Evolutionary conservation across 2,329 filamentous ascomycete species (phyloP), one percentile per base, ranked within the genome.

Genomic region (Trichophyton benhamiae): DNA sequence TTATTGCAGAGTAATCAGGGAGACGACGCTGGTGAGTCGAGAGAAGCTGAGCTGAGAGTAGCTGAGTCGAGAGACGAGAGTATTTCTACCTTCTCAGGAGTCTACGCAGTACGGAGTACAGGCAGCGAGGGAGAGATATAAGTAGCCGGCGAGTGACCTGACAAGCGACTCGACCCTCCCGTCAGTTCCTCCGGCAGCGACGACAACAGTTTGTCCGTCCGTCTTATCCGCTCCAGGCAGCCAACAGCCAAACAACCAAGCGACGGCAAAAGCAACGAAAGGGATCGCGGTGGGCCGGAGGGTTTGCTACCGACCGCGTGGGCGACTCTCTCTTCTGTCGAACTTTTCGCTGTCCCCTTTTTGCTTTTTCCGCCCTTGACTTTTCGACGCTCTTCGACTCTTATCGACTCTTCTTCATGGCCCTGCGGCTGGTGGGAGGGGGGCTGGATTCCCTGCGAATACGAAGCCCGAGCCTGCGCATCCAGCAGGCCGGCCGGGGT

Each of bases 231-330:
- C 33, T 3, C 8, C 33, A 20, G 20, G 20, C 20, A 36, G 33
- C 33, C 11, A 27, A 6, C 33, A 36, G 3, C 33, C 33, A 36
- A 11, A 38, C 46, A 30, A 7, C 6, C 27, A 7, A 30, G 27
- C 27, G 27, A 30, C 27, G 20, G 20, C 6, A 44, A 44, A 44
- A 44, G 33, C 33, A 36, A 22, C 5, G n/a, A 53, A 53, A 53
- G 30, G 27, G 27, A 33, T 55, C 49, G 49, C 49, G 49, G 49
- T 55, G 49, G 49, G 49, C n/a, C 49, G 49, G 49, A 55, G 49
- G 49, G 49, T 55, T 55, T 55, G 49, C 25, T 33, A 55, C 49
- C 49, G 49, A 55, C 49, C 49, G 49, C 49, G 49, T 36, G 49
- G 49, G 49, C 49, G n/a, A 25, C 17, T 22, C 17, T 20, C 20